A percentile compares a stretch with the other conserved stretches of the same genome.
Conservation (phyloP, 768 basidiomycete species). For the Psilocybe subaeruginosa region DNA sequence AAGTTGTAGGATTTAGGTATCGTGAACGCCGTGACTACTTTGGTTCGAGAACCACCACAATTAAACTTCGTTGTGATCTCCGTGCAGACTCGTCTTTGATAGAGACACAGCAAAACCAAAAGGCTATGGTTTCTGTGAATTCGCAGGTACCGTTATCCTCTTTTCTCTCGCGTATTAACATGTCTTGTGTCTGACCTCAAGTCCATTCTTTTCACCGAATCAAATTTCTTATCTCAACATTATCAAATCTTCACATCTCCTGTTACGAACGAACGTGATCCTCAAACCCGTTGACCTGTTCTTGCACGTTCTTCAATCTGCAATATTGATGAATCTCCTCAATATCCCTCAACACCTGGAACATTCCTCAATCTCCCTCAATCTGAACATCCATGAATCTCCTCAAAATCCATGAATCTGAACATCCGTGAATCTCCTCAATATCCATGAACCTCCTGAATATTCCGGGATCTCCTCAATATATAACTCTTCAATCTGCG, state of each 20-base stretch:
- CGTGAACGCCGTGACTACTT: constrained; percentile 11
- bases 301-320: background rate
- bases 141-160: constrained; percentile 66
- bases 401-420: too few relatives aligned
- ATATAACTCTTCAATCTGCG: background rate
- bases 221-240: background rate
- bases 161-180: constrained; percentile 26
- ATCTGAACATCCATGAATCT: too few relatives aligned
- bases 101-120: constrained; percentile 93
- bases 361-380: too few relatives aligned
- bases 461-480: background rate
- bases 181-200: constrained; percentile 39
- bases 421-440: too few relatives aligned
- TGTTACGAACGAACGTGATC: background rate
- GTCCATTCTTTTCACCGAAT: constrained; percentile 4
- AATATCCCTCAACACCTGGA: background rate
- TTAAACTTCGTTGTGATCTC: constrained; percentile 13
- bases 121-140: constrained; percentile 95
- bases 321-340: background rate
- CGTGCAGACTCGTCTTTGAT: constrained; percentile 79
- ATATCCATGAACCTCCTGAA: too few relatives aligned
- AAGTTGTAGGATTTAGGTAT: constrained; percentile 88
- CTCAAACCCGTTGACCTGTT: background rate
- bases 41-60: background rate
- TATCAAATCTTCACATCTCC: constrained; percentile 1